phyloP scores from a whole-genome alignment of 1,284 basidiomycete species.

The Pholiota adiposa region DNA sequence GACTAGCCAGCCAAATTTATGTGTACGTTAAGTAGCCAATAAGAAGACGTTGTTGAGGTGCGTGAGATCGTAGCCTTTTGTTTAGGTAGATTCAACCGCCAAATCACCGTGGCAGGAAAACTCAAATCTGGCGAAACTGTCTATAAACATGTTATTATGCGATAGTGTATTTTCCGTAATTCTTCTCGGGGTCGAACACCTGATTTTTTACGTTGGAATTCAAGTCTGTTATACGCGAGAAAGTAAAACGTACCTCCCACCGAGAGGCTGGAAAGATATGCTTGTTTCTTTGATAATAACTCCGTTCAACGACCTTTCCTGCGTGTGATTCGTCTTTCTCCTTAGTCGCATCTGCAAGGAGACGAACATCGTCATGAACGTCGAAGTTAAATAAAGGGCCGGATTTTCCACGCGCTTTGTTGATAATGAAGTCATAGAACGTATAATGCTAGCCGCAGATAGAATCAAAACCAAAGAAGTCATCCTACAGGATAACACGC shows the following conservation, averaged over 20 bases:
- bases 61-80: no score
- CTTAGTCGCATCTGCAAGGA: slow-evolving; percentile 93
- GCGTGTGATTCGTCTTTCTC: slow-evolving; percentile 99
- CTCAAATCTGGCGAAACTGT: no score
- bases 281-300: slow-evolving; percentile 96
- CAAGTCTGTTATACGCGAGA: slow-evolving; percentile 6
- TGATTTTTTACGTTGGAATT: slow-evolving; percentile 29
- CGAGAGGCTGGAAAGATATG: slow-evolving; percentile 96
- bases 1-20: no score
- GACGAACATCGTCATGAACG: slow-evolving; percentile 96
- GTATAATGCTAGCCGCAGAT: slow-evolving; percentile 82
- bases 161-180: slow-evolving; percentile 88
- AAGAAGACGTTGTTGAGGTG: no score
- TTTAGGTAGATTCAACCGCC: no score
- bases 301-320: slow-evolving; percentile 96
- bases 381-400: slow-evolving; percentile 99
- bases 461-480: slow-evolving; percentile 14
- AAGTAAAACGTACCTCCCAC: slow-evolving; percentile 75
- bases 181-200: slow-evolving; percentile 92
- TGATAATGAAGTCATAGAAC: slow-evolving; percentile 98
- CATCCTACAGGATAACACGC: slow-evolving; percentile 9
- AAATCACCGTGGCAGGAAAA: no score
- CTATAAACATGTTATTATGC: no score
- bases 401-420: slow-evolving; percentile 97
- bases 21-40: no score